Conservation (phyloP, 2,329 filamentous ascomycete genomes). For the Microsporum ferrugineum region DNA sequence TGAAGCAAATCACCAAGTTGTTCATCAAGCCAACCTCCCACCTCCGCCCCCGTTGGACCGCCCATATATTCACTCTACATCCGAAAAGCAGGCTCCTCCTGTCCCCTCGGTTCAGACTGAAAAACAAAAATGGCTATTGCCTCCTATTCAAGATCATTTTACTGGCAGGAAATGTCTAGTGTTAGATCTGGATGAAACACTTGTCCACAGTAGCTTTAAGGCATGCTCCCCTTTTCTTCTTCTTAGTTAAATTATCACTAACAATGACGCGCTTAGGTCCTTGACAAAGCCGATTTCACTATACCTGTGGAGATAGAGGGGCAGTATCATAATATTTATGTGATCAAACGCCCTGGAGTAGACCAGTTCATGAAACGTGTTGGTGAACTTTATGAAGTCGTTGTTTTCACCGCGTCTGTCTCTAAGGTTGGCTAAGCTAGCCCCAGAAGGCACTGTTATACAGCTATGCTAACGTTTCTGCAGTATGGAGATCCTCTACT, state of each 20-base stretch:
- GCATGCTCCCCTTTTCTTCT: conserved; percentile 38
- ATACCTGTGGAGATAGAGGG: conserved; percentile 98
- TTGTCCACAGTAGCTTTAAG: conserved; percentile 99
- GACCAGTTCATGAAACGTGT: conserved; percentile 99
- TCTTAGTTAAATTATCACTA: conserved; percentile 9
- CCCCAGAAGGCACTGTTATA: neutral
- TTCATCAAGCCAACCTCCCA: conserved; percentile 40
- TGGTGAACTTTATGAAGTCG: conserved; percentile 93
- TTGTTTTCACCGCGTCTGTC: conserved; percentile 96
- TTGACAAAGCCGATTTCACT: conserved; percentile 96
- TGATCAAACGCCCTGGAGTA: conserved; percentile 97
- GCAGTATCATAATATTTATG: conserved; percentile 98
- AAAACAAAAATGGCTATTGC: conserved; percentile 61
- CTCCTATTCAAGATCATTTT: conserved; percentile 67
- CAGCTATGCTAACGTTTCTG: conserved; percentile 3
- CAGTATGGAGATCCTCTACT: conserved; percentile 92
- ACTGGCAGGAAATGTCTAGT: conserved; percentile 88
- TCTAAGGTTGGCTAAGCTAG: conserved; percentile 60
- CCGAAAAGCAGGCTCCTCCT: conserved; percentile 31
- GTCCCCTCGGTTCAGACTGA: conserved; percentile 33
- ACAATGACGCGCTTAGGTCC: conserved; percentile 50
- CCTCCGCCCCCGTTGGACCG: conserved; percentile 42
- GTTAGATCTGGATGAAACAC: conserved; percentile 86
- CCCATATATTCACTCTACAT: conserved; percentile 26
- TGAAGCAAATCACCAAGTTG: conserved; percentile 31